Evolutionary conservation across 768 basidiomycete species (phyloP), one percentile per base, ranked within the genome.

Genomic region (Dentipellis sp.): DNA sequence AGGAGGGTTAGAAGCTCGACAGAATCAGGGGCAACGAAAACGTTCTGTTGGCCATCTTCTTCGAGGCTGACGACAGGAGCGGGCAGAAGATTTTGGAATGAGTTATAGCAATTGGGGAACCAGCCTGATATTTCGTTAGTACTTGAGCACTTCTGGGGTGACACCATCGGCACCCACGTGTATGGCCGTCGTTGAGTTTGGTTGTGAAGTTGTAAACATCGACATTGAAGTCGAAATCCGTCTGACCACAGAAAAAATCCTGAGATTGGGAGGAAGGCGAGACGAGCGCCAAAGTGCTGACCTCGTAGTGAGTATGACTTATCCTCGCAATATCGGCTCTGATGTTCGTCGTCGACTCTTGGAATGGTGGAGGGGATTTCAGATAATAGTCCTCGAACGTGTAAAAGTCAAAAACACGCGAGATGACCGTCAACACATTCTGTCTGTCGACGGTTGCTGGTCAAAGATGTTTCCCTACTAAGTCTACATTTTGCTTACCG

Each of bases 181-280:
- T 86, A 62, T 84, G 84, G 4, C 83, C 83, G 62, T 84, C 83
- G 61, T 86, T 84, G 46, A 86, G 60, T 50, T 74, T 74, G 16
- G 73, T 80, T 0, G 75, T 77, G 58, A 82, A 77, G 53, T 80
- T 72, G 58, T 78, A 83, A 11, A 86, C 61, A 40, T 75, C 82
- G 45, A 69, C 71, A 62, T 78, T 83, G 68, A 86, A 84, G 63
- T 83, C 82, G 58, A 81, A 86, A 59, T 85, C 83, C 9, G 82
- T 82, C 80, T 86, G 49, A 4, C 17, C 17, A 12, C 4, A 34
- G 21, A 14, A 19, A 17, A 16, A 45, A 45, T n/a, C n/a, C n/a
- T n/a, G n/a, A n/a, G n/a, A n/a, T n/a, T n/a, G n/a, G n/a, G n/a
- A n/a, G n/a, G n/a, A n/a, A n/a, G n/a, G n/a, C n/a, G n/a, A n/a